phyloP scores from a whole-genome alignment of 2,329 filamentous ascomycete species.

The Aspergillus puulaauensis region DNA sequence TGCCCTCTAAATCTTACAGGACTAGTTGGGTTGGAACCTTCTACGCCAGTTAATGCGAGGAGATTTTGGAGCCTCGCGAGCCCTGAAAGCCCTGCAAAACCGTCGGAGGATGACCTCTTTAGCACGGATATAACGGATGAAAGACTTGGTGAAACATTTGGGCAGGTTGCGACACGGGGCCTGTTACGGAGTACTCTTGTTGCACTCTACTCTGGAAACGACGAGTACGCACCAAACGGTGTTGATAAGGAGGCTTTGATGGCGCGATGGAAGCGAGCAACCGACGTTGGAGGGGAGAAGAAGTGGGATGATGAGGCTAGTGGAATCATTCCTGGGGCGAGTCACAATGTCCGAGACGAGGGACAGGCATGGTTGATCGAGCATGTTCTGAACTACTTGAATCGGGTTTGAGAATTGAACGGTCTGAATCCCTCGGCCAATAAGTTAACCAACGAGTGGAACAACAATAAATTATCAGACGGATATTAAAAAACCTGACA shows the following conservation, averaged over 20 bases:
- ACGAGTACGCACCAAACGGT: conserved; percentile 45
- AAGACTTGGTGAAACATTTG: conserved; percentile 64
- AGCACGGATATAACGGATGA: conserved; percentile 70
- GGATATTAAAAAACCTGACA: conserved; percentile 4
- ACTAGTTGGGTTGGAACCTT: conserved; percentile 29
- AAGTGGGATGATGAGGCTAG: conserved; percentile 51
- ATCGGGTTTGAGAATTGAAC: conserved; percentile 18
- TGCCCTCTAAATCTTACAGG: conserved; percentile 36
- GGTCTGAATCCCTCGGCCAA: conserved; percentile 6
- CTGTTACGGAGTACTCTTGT: conserved; percentile 41
- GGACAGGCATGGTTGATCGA: conserved; percentile 45
- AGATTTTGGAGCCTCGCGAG: conserved; percentile 59
- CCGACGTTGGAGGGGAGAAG: conserved; percentile 34
- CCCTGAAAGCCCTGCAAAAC: conserved; percentile 51
- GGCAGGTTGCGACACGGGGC: conserved; percentile 42
- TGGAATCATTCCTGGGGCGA: conserved; percentile 49
- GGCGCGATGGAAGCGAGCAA: conserved; percentile 43
- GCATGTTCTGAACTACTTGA: conserved; percentile 36
- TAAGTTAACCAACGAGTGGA: not conserved
- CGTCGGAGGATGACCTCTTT: conserved; percentile 83
- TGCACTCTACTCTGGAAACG: conserved; percentile 47
- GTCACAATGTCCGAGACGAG: conserved; percentile 50
- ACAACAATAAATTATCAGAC: not conserved
- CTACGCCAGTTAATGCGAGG: conserved; percentile 54
- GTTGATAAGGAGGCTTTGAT: conserved; percentile 47